Conservation (phyloP, 2,329 filamentous ascomycete species). For the Neonectria magnoliae region DNA sequence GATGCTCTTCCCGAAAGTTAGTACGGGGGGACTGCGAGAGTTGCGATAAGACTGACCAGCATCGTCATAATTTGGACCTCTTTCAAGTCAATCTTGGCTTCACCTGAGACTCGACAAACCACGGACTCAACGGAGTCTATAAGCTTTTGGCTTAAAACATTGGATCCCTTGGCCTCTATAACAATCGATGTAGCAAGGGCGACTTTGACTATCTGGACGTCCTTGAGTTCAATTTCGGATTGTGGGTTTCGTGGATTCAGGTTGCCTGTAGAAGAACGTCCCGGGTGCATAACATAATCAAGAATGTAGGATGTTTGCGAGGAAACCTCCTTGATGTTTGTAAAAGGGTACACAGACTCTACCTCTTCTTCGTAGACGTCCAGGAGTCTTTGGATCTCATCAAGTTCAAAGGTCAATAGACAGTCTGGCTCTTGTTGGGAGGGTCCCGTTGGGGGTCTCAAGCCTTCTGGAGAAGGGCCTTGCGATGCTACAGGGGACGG, state of each 20-base stretch:
- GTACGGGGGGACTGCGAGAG: no score
- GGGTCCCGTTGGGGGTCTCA: neutral
- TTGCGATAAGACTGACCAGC: neutral
- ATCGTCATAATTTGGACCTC: constrained; percentile 25
- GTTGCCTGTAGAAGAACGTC: neutral
- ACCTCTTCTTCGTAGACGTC: constrained; percentile 52
- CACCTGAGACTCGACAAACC: neutral
- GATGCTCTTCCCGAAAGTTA: constrained; percentile 45
- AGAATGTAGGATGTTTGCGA: constrained; percentile 1
- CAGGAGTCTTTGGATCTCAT: constrained; percentile 9
- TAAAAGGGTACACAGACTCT: constrained; percentile 50
- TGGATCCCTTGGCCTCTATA: constrained; percentile 47
- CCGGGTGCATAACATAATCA: constrained; percentile 4
- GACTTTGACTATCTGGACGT: constrained; percentile 47
- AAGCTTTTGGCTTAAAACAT: constrained; percentile 41
- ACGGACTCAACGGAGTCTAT: constrained; percentile 43
- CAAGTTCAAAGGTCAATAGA: constrained; percentile 14
- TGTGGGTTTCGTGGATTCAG: neutral
- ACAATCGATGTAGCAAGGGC: constrained; percentile 48
- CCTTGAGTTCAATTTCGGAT: constrained; percentile 30
- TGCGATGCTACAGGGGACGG: constrained; percentile 36
- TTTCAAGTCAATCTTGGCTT: constrained; percentile 15
- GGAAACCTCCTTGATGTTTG: constrained; percentile 36
- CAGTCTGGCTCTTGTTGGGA: constrained; percentile 1
- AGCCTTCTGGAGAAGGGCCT: constrained; percentile 40